phyloP scores from a whole-genome alignment of 345 rosid species.

The Anacardium occidentale region DNA sequence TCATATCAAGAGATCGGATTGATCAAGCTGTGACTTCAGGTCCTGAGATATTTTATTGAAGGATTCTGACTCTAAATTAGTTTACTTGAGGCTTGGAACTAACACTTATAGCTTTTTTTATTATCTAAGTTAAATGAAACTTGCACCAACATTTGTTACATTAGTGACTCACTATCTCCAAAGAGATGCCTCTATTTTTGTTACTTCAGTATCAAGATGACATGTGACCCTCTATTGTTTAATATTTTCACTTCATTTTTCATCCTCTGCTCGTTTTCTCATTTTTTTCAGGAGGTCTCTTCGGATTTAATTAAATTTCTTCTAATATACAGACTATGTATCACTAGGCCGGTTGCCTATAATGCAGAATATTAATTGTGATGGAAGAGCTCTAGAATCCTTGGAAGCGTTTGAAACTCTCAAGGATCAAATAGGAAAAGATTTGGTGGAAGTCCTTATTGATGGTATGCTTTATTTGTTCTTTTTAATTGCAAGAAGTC shows the following conservation, averaged over 20 bases:
- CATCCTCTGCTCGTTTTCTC: slow-evolving; percentile 50
- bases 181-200: slow-evolving; percentile 3
- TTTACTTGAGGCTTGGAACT: neutral
- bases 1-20: neutral
- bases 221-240: neutral
- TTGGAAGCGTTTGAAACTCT: slow-evolving; percentile 40
- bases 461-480: slow-evolving; percentile 41
- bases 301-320: neutral
- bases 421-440: slow-evolving; percentile 37
- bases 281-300: neutral
- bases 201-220: slow-evolving; percentile 1
- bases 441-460: slow-evolving; percentile 59
- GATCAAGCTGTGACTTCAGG: neutral
- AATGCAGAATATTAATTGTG: slow-evolving; percentile 59
- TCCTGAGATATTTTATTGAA: neutral
- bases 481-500: slow-evolving; percentile 3
- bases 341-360: slow-evolving; percentile 82
- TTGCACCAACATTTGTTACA: too few relatives aligned
- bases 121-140: neutral
- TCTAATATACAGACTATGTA: slow-evolving; percentile 14
- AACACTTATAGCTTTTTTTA: neutral
- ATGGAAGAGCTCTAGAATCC: slow-evolving; percentile 53
- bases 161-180: neutral
- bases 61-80: too few relatives aligned
- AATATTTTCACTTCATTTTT: slow-evolving; percentile 24